Conservation (phyloP, 495 filamentous ascomycete genomes). For the Tuber aestivum region DNA sequence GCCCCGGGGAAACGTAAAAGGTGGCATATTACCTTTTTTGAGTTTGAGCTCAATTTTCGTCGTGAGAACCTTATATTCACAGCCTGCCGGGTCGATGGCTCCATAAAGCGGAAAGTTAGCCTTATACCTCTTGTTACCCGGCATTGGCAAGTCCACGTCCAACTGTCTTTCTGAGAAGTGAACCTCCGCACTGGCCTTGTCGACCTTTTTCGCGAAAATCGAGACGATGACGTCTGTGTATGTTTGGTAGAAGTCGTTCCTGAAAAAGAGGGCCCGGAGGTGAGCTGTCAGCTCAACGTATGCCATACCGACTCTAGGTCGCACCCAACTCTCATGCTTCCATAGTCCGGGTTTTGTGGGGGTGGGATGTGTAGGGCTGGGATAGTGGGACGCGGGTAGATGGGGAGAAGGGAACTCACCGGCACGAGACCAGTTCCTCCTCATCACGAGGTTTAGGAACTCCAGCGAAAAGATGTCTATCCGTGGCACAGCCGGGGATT, state of each 20-base stretch:
- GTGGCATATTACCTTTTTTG: conserved; percentile 57
- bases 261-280: conserved; percentile 36
- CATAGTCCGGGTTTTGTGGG: background rate
- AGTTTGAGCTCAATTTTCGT: conserved; percentile 89
- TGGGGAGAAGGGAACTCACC: conserved; percentile 12
- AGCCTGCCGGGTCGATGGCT: conserved; percentile 64
- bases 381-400: background rate
- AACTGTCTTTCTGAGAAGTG: conserved; percentile 56
- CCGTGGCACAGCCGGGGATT: conserved; percentile 82
- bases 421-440: conserved; percentile 50
- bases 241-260: conserved; percentile 95
- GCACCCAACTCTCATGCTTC: too few relatives aligned
- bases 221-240: conserved; percentile 75
- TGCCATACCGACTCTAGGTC: too few relatives aligned
- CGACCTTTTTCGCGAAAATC: conserved; percentile 94
- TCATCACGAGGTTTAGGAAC: conserved; percentile 59
- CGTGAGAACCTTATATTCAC: conserved; percentile 78
- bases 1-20: background rate
- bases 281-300: conserved; percentile 8
- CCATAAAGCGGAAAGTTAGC: conserved; percentile 69
- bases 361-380: background rate
- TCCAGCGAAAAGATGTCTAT: conserved; percentile 78
- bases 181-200: conserved; percentile 68
- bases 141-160: conserved; percentile 72
- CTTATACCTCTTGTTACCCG: conserved; percentile 77